Evolutionary conservation across 176 grass and related monocot genomes (phyloP), one percentile per base, ranked within the genome.

Genomic region (Zoysia japonica): DNA sequence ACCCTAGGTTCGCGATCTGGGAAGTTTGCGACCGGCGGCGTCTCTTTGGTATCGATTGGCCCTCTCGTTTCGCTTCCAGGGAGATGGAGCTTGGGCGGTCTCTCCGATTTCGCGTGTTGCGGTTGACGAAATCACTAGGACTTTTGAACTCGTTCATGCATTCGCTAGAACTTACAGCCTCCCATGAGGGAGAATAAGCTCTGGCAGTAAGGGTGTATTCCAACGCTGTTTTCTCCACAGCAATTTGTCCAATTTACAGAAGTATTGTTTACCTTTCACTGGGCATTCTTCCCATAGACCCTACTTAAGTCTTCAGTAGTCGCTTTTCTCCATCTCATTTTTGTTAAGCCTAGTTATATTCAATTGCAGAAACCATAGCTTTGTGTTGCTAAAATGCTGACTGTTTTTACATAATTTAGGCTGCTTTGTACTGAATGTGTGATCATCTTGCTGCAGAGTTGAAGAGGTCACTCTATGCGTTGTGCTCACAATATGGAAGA

Each of bases 401-500:
- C 42, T 59, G 60, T 4, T 2, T 2, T 20, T 40, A 37, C 49
- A 50, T 6, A 11, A 60, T 83, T 40, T 85, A 19, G 7, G 53
- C 79, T 0, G 0, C 62, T 71, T 85, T 41, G 43, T 69, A 71
- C 51, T 84, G 11, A 55, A 60, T 65, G 6, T 65, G 1, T 82
- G 41, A 53, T 69, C 8, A 37, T 77, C 5, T 88, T 70, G 14
- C 52, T 52, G 51, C 85, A 99, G 96, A 99, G 72, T 20, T 99
- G 81, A 95, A 94, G 74, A 85, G 92, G 48, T 99, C 92, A 38
- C 81, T 99, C 4, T 99, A 99, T 72, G 92, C 96, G 2, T 68
- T 99, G 65, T 99, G 91, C 84, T 99, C 96, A 16, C 96, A 99
- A 70, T 99, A 93, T 93, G 96, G 96, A 81, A 89, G 86, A 71